Evolutionary conservation across 2,329 filamentous ascomycete genomes (phyloP).

Genomic region (Hymenoscyphus albidus): DNA sequence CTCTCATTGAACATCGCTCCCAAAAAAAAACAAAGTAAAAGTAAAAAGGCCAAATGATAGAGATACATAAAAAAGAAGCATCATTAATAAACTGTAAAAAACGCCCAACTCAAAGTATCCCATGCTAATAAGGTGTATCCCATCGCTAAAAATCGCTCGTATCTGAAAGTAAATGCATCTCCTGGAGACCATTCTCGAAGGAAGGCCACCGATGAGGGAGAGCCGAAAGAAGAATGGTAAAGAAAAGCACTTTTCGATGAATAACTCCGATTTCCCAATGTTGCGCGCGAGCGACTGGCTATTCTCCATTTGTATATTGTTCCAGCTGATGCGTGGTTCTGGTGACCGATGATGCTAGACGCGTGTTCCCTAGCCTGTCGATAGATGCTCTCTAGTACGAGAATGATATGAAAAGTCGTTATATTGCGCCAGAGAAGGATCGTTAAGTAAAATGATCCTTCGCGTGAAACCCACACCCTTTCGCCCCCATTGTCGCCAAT

Average conservation of each 20-base stretch:
- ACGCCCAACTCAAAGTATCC: neutral
- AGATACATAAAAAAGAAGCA: too few relatives aligned
- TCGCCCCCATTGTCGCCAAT: neutral
- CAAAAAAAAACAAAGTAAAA: too few relatives aligned
- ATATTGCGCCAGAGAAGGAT: neutral
- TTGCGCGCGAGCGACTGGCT: conserved; percentile 12
- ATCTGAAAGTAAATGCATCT: neutral
- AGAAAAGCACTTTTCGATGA: conserved; percentile 5
- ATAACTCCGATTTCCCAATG: conserved; percentile 4
- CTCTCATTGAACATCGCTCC: too few relatives aligned
- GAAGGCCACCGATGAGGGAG: neutral
- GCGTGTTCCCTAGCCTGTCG: neutral
- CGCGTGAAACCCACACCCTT: conserved; percentile 2
- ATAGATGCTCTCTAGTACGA: neutral
- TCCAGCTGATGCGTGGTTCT: neutral
- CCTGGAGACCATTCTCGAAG: too few relatives aligned
- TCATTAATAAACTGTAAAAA: neutral
- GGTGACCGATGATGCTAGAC: neutral
- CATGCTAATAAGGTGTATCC: neutral
- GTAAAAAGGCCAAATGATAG: too few relatives aligned
- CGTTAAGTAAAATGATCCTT: neutral
- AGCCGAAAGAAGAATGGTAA: neutral
- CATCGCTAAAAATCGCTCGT: conserved; percentile 1
- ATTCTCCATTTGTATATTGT: conserved; percentile 6
- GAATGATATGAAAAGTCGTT: conserved; percentile 5